Evolutionary conservation across 371 early-diverging fungal genomes (phyloP).

Genomic region (Mucor indicus): DNA sequence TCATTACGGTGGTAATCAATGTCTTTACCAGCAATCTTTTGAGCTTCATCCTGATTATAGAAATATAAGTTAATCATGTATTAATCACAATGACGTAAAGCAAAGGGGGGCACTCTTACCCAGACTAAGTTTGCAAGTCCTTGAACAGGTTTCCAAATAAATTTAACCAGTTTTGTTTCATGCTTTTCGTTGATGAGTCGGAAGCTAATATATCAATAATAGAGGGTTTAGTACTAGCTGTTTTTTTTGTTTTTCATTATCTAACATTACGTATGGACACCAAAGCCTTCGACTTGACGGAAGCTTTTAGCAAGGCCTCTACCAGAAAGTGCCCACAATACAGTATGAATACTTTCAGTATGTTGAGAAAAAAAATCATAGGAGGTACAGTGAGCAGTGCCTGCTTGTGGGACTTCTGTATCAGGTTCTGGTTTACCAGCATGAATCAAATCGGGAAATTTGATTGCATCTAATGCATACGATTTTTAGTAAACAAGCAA

Average conservation of each 20-base stretch:
- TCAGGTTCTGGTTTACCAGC: constrained; percentile 50
- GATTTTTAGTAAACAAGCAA: background rate
- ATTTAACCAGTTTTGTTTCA: constrained; percentile 45
- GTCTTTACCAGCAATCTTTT: constrained; percentile 50
- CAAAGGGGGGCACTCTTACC: constrained; percentile 5
- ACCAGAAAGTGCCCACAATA: constrained; percentile 47
- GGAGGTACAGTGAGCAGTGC: constrained; percentile 46
- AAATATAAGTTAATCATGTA: too few species aligned
- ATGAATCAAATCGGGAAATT: constrained; percentile 52
- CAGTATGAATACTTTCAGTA: constrained; percentile 47
- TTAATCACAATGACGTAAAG: too few species aligned
- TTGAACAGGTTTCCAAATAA: constrained; percentile 51
- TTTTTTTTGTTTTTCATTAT: background rate
- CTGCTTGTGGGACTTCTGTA: constrained; percentile 46
- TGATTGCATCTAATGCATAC: constrained; percentile 49
- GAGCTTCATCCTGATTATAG: constrained; percentile 49
- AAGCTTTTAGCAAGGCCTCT: constrained; percentile 42
- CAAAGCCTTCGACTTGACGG: constrained; percentile 48
- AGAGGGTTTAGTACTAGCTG: too few species aligned
- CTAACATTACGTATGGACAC: constrained; percentile 30
- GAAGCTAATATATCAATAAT: constrained; percentile 16
- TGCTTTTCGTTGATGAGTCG: constrained; percentile 45
- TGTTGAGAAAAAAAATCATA: constrained; percentile 51
- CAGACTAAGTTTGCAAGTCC: constrained; percentile 43
- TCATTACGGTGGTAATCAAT: constrained; percentile 54